Evolutionary conservation across 306 rosid species (phyloP).

Genomic region (Elaeagnus macrophylla): DNA sequence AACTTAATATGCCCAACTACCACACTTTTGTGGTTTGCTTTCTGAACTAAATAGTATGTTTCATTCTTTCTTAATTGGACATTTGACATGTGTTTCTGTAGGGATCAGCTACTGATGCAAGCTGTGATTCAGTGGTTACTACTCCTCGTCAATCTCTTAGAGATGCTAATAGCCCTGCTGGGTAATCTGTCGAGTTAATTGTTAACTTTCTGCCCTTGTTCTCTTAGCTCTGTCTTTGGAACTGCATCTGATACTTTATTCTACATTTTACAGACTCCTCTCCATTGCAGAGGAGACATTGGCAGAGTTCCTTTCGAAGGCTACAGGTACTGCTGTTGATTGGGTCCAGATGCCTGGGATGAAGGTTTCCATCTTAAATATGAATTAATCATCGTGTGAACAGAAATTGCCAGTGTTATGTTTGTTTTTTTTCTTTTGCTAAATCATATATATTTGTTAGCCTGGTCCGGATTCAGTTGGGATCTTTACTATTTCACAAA

Average conservation of each 20-base stretch:
- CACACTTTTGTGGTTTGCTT: constrained; percentile 2
- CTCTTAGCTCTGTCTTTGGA: too few relatives aligned
- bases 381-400: not conserved
- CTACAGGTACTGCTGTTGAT: constrained; percentile 99
- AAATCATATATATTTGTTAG: constrained; percentile 20
- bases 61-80: constrained; percentile 11
- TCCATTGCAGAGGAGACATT: constrained; percentile 97
- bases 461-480: constrained; percentile 99
- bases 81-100: constrained; percentile 19
- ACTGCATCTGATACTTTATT: constrained; percentile 4
- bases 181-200: constrained; percentile 37
- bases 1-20: not conserved
- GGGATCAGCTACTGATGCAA: constrained; percentile 82
- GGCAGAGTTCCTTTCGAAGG: constrained; percentile 99
- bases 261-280: constrained; percentile 64
- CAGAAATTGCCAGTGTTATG: not conserved
- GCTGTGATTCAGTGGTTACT: constrained; percentile 81
- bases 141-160: constrained; percentile 69
- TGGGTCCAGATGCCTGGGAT: constrained; percentile 99
- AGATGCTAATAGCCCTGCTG: constrained; percentile 97
- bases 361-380: constrained; percentile 49
- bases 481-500: constrained; percentile 96
- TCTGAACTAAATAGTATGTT: too few relatives aligned
- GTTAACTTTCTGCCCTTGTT: too few relatives aligned
- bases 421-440: not conserved